Conservation (phyloP, 176 grass and related monocot species). For the sorghum (Sorghum bicolor) region Sorghum_bicolor_NCBIv3 NC_012875.2:58245001-58245500, state of each 20-base stretch:
- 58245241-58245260: background rate
- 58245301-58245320: background rate
- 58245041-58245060: background rate
- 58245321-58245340: background rate
- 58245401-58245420: background rate
- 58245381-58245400: constrained; percentile 6
- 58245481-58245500: background rate
- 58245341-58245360: constrained; percentile 4
- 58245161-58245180: too few species aligned
- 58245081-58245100: background rate
- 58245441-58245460: constrained; percentile 21
- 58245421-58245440: background rate
- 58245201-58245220: too few species aligned
- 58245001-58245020: background rate
- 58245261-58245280: background rate
- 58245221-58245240: too few species aligned
- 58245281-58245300: background rate
- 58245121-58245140: too few species aligned
- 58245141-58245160: too few species aligned
- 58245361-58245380: background rate
- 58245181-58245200: too few species aligned
- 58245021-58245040: background rate
- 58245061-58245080: background rate
- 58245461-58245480: constrained; percentile 4
- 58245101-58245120: too few species aligned